Base-by-base conservation (phyloP, 163 green algal genomes). In the Scenedesmus sp. region DNA sequence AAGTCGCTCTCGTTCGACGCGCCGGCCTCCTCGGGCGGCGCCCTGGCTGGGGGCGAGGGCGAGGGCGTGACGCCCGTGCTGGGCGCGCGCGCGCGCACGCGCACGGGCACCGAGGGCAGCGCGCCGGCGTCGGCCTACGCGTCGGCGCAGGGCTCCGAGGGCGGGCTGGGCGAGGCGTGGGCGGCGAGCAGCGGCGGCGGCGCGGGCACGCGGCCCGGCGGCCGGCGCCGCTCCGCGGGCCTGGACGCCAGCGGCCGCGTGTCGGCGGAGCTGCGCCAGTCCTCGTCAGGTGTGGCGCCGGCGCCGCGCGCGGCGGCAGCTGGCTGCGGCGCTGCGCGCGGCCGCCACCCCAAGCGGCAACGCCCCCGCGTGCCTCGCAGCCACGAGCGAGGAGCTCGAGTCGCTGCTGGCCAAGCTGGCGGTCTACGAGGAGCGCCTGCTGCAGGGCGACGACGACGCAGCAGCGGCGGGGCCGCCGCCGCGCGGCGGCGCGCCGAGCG, bases 331-430 rank as follows among this genome's bases (percentile, higher is more conserved):
- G n/a, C n/a, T n/a, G n/a, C n/a, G n/a, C n/a, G n/a, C n/a, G n/a
- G n/a, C n/a, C n/a, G n/a, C n/a, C n/a, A n/a, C n/a, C n/a, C n/a
- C n/a, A n/a, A n/a, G n/a, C n/a, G n/a, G n/a, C n/a, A n/a, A n/a
- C n/a, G n/a, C n/a, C n/a, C n/a, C n/a, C n/a, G n/a, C n/a, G n/a
- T n/a, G n/a, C n/a, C 11, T 20, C 63, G 51, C 67, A 67, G 69
- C 69, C 11, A 77, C 69, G 4, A 77, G 69, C 47, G 53, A 77
- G 28, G 69, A 77, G 28, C 69, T 77, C n/a, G 69, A 77, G 13
- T 29, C 45, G 5, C 54, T 77, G 14, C 69, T 77, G 53, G 53
- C 64, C 39, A 53, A 77, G 69, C 28, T 77, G 34, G 47, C 69
- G 58, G 34, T 58, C n/a, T 77, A 77, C 56, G 69, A 77, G 29